phyloP scores from a whole-genome alignment of 106 monocot species.

The Phalaenopsis equestris region DNA sequence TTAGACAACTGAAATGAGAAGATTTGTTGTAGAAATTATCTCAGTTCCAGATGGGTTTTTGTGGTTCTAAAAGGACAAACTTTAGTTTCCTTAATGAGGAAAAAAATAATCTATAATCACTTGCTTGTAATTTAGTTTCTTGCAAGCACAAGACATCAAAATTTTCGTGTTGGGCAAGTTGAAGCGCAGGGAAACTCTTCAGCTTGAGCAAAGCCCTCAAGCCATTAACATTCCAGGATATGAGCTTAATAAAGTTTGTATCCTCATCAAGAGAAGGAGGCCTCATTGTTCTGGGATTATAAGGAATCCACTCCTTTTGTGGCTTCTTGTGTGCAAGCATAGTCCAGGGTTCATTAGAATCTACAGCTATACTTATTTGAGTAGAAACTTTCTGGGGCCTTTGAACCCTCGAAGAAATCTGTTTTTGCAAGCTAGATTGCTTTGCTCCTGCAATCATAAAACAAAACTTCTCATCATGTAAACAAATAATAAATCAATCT shows the following conservation, averaged over 20 bases:
- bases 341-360: conserved; percentile 70
- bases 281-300: conserved; percentile 80
- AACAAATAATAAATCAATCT: neutral
- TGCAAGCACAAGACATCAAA: conserved; percentile 94
- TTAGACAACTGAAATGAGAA: neutral
- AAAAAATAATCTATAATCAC: neutral
- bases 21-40: neutral
- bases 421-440: conserved; percentile 1
- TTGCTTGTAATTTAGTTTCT: conserved; percentile 95
- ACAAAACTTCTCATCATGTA: neutral
- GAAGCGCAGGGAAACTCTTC: conserved; percentile 43
- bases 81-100: neutral
- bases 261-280: conserved; percentile 46
- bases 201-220: conserved; percentile 78
- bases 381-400: neutral
- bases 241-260: conserved; percentile 50
- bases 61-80: neutral
- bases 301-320: conserved; percentile 67
- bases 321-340: conserved; percentile 86
- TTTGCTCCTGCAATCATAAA: conserved; percentile 19
- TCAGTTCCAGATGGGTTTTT: neutral
- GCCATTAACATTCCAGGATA: conserved; percentile 99
- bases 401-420: conserved; percentile 12
- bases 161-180: conserved; percentile 74
- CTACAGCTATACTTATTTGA: conserved; percentile 8